A percentile compares a stretch with the other conserved stretches of the same genome.
phyloP scores from a whole-genome alignment of 2,329 filamentous ascomycete species.

The Pseudogymnoascus sp. region DNA sequence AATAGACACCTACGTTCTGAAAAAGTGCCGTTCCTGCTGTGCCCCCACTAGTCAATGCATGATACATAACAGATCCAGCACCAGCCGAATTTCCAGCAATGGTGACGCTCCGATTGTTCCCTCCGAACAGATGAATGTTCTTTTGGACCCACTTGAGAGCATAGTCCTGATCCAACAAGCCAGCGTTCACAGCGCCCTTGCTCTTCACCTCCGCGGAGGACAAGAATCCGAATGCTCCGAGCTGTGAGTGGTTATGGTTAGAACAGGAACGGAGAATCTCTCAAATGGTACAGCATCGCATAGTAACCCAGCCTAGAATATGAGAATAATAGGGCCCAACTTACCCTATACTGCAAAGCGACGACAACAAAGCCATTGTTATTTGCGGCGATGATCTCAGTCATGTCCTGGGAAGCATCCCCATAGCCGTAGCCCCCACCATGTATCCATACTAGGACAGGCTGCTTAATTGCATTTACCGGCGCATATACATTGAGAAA shows the following conservation, averaged over 20 bases:
- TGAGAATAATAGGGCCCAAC: neutral
- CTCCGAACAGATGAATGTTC: constrained; percentile 45
- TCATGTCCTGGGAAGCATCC: constrained; percentile 8
- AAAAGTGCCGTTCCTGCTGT: constrained; percentile 6
- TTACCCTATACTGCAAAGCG: constrained; percentile 38
- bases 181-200: constrained; percentile 38
- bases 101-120: constrained; percentile 42
- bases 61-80: constrained; percentile 40
- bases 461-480: constrained; percentile 18
- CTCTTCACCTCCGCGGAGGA: constrained; percentile 37
- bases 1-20: constrained; percentile 22
- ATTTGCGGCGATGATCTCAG: constrained; percentile 38
- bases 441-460: constrained; percentile 25
- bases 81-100: constrained; percentile 49
- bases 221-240: constrained; percentile 42
- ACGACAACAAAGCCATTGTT: constrained; percentile 39
- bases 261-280: neutral
- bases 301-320: neutral
- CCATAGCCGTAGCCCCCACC: constrained; percentile 14
- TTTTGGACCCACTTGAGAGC: constrained; percentile 46
- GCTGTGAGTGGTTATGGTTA: constrained; percentile 10
- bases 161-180: constrained; percentile 44
- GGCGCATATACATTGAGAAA: constrained; percentile 26
- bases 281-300: neutral
- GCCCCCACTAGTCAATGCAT: constrained; percentile 26